These are phyloP conservation scores for Xylariaceae sp. DNA, from an alignment of 2,329 filamentous ascomycete species.

Conservation along the genomic window DNA sequence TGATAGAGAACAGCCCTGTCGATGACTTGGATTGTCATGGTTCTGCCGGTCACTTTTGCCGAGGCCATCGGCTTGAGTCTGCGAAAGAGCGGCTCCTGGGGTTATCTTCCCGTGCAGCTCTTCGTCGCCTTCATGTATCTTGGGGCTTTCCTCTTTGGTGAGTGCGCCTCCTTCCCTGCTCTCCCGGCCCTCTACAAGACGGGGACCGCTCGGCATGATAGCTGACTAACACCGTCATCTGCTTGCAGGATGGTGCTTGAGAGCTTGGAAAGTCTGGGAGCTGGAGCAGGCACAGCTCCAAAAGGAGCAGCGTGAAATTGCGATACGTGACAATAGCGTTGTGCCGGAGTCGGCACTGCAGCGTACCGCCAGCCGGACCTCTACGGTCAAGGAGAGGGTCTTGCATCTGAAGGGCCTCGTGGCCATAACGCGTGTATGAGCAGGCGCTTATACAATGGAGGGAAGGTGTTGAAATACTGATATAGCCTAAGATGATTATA, in stretches of 20 bases:
- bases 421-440: slow-evolving; percentile 18
- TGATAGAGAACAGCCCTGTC: slow-evolving; percentile 42
- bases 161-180: no score
- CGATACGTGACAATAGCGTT: slow-evolving; percentile 19
- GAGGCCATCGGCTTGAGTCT: slow-evolving; percentile 57
- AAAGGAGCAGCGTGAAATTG: slow-evolving; percentile 21
- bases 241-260: slow-evolving; percentile 30
- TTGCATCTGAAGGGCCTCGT: slow-evolving; percentile 18
- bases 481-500: no score
- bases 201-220: no score
- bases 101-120: slow-evolving; percentile 46
- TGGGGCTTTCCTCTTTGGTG: slow-evolving; percentile 40
- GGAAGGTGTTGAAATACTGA: no score
- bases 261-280: slow-evolving; percentile 36
- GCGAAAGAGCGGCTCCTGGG: slow-evolving; percentile 30
- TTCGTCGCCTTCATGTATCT: slow-evolving; percentile 57
- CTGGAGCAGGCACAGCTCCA: slow-evolving; percentile 24
- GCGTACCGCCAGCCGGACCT: slow-evolving; percentile 8
- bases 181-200: no score
- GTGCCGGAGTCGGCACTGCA: slow-evolving; percentile 11
- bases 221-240: neutral
- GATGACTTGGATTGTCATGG: slow-evolving; percentile 64
- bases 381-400: slow-evolving; percentile 11
- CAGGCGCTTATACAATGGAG: no score
- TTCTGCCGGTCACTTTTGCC: slow-evolving; percentile 62